These are phyloP conservation scores for Stenogyne calaminthoides DNA, from an alignment of 305 asterid genomes.

Conservation along the genomic window DNA sequence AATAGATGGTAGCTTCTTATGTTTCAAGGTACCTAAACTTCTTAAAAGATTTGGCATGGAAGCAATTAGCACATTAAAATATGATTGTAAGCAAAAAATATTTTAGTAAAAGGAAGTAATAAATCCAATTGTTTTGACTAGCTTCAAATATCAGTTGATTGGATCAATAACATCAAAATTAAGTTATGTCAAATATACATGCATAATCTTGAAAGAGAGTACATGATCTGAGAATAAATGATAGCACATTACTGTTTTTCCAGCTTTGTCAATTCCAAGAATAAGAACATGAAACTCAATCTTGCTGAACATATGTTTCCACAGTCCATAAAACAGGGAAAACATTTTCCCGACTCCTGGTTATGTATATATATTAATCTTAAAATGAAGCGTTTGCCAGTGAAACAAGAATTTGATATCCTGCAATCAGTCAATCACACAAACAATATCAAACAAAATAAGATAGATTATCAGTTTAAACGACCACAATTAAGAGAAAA, in stretches of 20 bases:
- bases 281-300: conserved; percentile 93
- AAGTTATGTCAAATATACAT: neutral
- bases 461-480: too few relatives aligned
- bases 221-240: neutral
- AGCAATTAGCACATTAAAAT: neutral
- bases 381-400: neutral
- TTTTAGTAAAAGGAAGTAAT: neutral
- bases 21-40: neutral
- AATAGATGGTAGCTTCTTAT: neutral
- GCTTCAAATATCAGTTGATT: neutral
- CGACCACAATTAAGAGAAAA: neutral
- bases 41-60: neutral
- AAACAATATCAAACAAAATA: neutral
- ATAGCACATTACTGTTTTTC: conserved; percentile 70
- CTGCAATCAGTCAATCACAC: neutral
- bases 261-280: conserved; percentile 95
- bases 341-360: conserved; percentile 51
- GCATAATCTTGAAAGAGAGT: conserved; percentile 19
- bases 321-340: conserved; percentile 88
- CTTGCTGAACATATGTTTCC: conserved; percentile 87
- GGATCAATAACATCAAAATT: neutral
- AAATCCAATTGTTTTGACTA: neutral
- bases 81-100: neutral
- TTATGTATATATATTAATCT: neutral
- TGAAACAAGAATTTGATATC: conserved; percentile 22